These are phyloP conservation scores for Mortierella claussenii DNA, from an alignment of 192 early-diverging fungal species.

Conservation along the genomic window DNA sequence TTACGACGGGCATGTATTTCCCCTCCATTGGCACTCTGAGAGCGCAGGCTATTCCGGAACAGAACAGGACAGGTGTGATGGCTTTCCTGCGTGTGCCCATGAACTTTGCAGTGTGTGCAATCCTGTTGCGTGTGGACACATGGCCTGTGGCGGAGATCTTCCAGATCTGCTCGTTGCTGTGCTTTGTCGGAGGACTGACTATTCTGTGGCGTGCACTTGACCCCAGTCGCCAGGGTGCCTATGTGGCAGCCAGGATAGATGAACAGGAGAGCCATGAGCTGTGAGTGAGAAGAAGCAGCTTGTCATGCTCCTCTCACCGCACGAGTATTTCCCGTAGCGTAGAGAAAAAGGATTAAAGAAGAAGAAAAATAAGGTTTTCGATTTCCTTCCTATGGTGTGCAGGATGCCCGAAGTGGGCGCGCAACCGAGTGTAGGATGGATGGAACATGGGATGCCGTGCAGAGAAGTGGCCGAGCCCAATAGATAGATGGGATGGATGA, in stretches of 20 bases:
- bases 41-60: slow-evolving; percentile 66
- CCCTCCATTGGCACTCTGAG: slow-evolving; percentile 62
- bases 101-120: slow-evolving; percentile 64
- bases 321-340: no score
- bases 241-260: slow-evolving; percentile 19
- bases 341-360: not conserved
- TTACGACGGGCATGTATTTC: slow-evolving; percentile 66
- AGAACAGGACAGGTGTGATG: slow-evolving; percentile 67
- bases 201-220: slow-evolving; percentile 42
- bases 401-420: no score
- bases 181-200: slow-evolving; percentile 48
- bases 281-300: slow-evolving; percentile 13
- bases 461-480: no score
- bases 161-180: slow-evolving; percentile 63
- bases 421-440: no score
- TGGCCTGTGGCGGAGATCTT: slow-evolving; percentile 57
- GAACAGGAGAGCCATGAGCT: slow-evolving; percentile 23
- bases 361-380: no score
- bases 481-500: no score
- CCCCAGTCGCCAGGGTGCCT: slow-evolving; percentile 16
- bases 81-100: slow-evolving; percentile 70
- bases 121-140: slow-evolving; percentile 56
- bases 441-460: no score
- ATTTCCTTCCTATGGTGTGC: no score
- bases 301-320: no score